Conservation (phyloP, 108 stramenopile species). For the Discostella stelligeroides region DNA sequence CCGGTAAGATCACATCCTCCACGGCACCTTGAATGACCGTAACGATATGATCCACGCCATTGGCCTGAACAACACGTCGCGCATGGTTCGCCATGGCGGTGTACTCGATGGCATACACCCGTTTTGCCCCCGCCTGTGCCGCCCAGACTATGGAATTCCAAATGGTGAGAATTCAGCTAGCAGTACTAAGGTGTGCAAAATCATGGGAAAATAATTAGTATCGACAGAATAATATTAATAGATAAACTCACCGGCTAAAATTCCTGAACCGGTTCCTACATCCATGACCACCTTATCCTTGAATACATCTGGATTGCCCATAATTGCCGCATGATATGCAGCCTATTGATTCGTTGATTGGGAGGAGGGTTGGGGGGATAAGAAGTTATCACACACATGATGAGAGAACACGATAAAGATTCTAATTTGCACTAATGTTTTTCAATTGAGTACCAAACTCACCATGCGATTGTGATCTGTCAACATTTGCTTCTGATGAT, state of each 20-base stretch:
- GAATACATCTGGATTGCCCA: slow-evolving; percentile 91
- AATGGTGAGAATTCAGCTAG: neutral
- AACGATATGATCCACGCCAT: slow-evolving; percentile 91
- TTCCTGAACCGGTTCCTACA: slow-evolving; percentile 97
- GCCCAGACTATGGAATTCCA: slow-evolving; percentile 74
- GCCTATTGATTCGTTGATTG: no score
- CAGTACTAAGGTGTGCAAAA: neutral
- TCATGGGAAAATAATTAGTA: neutral
- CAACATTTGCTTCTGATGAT: slow-evolving; percentile 99
- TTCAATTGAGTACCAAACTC: no score
- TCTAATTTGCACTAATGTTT: no score
- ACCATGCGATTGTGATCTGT: slow-evolving; percentile 96
- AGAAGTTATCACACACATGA: no score
- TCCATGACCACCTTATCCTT: slow-evolving; percentile 98
- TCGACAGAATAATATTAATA: neutral
- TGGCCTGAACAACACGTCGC: slow-evolving; percentile 85
- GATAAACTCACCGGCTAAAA: slow-evolving; percentile 65
- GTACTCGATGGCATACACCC: slow-evolving; percentile 95
- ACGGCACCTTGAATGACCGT: slow-evolving; percentile 96
- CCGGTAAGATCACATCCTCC: slow-evolving; percentile 83
- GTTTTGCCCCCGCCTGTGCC: slow-evolving; percentile 94
- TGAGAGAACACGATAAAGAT: no score
- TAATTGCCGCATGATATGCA: slow-evolving; percentile 96
- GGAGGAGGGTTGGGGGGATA: no score
- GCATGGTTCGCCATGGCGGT: slow-evolving; percentile 98